Conservation (phyloP, 345 rosid species). For the Toxicodendron radicans region DNA sequence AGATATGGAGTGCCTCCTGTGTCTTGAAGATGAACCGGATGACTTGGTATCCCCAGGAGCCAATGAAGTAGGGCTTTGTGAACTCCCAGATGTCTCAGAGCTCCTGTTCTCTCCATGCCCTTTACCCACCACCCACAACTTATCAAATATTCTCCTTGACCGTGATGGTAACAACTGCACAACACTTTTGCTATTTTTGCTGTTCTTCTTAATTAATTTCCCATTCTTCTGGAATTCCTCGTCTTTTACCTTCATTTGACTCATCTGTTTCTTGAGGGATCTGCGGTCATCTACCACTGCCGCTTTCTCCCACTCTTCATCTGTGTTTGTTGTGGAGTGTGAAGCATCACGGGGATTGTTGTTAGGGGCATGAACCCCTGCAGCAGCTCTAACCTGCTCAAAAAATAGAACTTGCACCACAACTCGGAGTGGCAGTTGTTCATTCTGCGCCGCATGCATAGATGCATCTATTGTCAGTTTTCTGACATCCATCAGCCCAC, state of each 20-base stretch:
- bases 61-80: constrained; percentile 72
- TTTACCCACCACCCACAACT: constrained; percentile 67
- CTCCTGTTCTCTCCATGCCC: constrained; percentile 59
- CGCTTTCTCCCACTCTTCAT: constrained; percentile 50
- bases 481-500: constrained; percentile 78
- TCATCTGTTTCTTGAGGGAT: constrained; percentile 45
- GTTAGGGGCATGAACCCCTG: constrained; percentile 38
- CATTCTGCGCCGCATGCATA: constrained; percentile 84
- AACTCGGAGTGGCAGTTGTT: constrained; percentile 70
- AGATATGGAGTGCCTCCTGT: constrained; percentile 79
- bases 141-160: constrained; percentile 78
- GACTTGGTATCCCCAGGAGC: constrained; percentile 68
- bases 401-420: constrained; percentile 89
- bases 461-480: constrained; percentile 74
- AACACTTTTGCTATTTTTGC: constrained; percentile 61
- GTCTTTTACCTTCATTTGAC: constrained; percentile 33
- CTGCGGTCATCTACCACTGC: constrained; percentile 31
- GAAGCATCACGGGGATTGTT: constrained; percentile 34
- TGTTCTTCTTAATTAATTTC: constrained; percentile 45
- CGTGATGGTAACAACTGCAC: constrained; percentile 75
- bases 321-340: constrained; percentile 38
- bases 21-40: constrained; percentile 60
- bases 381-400: constrained; percentile 72
- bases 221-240: constrained; percentile 26
- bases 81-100: constrained; percentile 83